Conservation (phyloP, 2,329 filamentous ascomycete species). For the Penicillium sp. region DNA sequence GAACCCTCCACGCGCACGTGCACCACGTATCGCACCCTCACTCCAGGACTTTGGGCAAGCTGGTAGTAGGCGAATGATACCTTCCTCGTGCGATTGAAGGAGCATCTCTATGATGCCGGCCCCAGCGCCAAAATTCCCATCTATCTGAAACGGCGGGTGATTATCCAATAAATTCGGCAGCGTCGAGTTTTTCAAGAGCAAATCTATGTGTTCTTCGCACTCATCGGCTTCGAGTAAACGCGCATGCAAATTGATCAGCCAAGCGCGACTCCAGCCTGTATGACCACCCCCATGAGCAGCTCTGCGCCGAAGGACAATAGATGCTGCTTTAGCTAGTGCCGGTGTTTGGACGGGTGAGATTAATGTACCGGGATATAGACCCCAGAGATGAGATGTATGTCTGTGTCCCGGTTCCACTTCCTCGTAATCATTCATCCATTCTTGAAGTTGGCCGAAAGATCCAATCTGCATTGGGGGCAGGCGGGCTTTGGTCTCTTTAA, state of each 20-base stretch:
- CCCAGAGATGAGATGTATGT: conserved; percentile 40
- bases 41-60: conserved; percentile 31
- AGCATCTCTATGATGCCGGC: conserved; percentile 44
- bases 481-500: background rate
- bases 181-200: conserved; percentile 40
- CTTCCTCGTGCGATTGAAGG: conserved; percentile 34
- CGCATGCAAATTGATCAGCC: conserved; percentile 46
- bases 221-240: conserved; percentile 43
- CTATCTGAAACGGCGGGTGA: conserved; percentile 47
- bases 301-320: conserved; percentile 22
- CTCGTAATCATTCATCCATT: conserved; percentile 33
- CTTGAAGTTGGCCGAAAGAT: conserved; percentile 24
- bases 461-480: conserved; percentile 17
- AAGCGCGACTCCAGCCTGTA: conserved; percentile 51
- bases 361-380: background rate
- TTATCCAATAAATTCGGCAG: conserved; percentile 45
- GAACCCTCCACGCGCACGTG: conserved; percentile 33
- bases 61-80: conserved; percentile 32
- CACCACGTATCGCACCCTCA: conserved; percentile 27
- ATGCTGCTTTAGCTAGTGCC: background rate
- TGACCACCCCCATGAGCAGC: conserved; percentile 30
- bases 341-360: background rate
- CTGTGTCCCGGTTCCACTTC: conserved; percentile 47
- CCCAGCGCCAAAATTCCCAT: conserved; percentile 48
- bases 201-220: conserved; percentile 35